Evolutionary conservation across 1,284 basidiomycete genomes (phyloP), one percentile per base, ranked within the genome.

Genomic region (Xerocomus amazonicus): DNA sequence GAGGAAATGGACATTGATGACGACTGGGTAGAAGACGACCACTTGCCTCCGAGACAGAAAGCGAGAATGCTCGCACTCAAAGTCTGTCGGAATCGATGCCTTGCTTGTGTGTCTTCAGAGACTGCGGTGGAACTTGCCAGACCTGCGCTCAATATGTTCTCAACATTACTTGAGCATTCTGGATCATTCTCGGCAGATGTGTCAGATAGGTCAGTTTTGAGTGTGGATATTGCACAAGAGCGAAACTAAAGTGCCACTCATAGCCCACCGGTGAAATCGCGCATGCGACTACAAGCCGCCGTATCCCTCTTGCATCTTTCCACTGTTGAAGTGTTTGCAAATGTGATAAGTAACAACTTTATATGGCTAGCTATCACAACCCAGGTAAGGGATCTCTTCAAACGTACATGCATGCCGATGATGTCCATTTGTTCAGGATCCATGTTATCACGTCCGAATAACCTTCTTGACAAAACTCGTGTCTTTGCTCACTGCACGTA

Each of bases 401-500:
- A 45, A 41, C 27, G 9, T 28, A 33, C 2, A 16, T 36, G 6
- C 32, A 37, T 6, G 31, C 23, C 23, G 34, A 58, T 9, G 23
- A 45, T 7, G 28, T 28, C 12, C 38, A 31, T 47, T 2, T 3
- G 12, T 29, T 28, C 40, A 95, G 87, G 96, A 99, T 63, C 76
- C 90, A 2, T 91, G 85, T 61, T 97, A 86, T 66, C 81, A 90
- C 55, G 92, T 99, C 37, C 90, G 97, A 36, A 73, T 82, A 48
- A 69, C 63, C 4, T 92, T 97, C 70, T 67, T 98, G 45, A 79
- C 76, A 42, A 96, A 95, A 69, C 72, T 96, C 5, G 70, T 87
- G 6, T 65, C 75, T 5, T 73, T 90, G 32, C 68, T 93, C 10
- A 73, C 78, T 28, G 66, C 70, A 7, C 77, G 81, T 32, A 82